Evolutionary conservation across 129 eudicot genomes (phyloP).

Genomic region (Artemisia tridentata): DNA sequence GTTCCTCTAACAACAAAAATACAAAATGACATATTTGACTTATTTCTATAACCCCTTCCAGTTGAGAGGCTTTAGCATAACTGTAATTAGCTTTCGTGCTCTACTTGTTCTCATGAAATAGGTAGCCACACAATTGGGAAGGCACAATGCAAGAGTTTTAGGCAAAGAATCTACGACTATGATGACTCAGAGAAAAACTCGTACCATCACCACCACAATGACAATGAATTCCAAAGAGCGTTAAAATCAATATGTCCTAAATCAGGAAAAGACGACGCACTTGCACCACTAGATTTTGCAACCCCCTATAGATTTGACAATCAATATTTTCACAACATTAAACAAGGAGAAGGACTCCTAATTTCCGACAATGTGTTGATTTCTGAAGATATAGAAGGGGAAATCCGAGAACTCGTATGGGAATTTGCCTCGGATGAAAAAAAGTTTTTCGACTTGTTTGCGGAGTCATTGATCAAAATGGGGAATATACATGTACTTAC

Average conservation of each 20-base stretch:
- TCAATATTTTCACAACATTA: conserved; percentile 45
- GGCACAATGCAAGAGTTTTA: conserved; percentile 54
- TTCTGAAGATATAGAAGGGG: conserved; percentile 38
- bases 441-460: conserved; percentile 41
- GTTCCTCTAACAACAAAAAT: neutral
- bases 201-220: conserved; percentile 15
- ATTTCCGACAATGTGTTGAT: conserved; percentile 53
- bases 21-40: neutral
- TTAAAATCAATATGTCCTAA: conserved; percentile 45
- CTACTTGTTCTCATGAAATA: conserved; percentile 8
- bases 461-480: conserved; percentile 54
- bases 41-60: too few relatives aligned
- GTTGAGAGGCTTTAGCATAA: too few relatives aligned
- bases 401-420: conserved; percentile 47
- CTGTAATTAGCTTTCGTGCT: neutral
- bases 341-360: conserved; percentile 45
- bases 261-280: conserved; percentile 41
- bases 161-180: conserved; percentile 47
- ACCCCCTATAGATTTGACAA: conserved; percentile 55
- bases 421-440: conserved; percentile 43
- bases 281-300: conserved; percentile 48
- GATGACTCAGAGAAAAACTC: conserved; percentile 18
- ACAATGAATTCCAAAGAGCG: conserved; percentile 21
- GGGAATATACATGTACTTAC: conserved; percentile 50
- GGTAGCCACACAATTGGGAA: conserved; percentile 72